A percentile compares a stretch with the other conserved stretches of the same genome.
Evolutionary conservation across 257 asterid genomes (phyloP).

Genomic region (Dorcoceras hygrometricum): DNA sequence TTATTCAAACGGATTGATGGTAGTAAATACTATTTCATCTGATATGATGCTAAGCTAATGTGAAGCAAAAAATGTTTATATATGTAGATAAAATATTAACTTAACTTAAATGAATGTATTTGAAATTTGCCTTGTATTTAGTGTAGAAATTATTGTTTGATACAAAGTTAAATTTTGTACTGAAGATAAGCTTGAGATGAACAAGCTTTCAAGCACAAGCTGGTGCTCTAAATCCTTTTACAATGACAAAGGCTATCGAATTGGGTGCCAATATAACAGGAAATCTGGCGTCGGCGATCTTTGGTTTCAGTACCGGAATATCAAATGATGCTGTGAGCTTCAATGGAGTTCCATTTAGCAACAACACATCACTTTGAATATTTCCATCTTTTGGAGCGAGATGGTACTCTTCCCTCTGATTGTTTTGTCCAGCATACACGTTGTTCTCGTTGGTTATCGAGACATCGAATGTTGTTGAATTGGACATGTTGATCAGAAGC

Average conservation of each 20-base stretch:
- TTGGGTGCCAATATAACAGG: conserved; percentile 48
- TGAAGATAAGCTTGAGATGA: too few species aligned
- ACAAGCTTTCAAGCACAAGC: conserved; percentile 52
- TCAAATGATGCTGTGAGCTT: conserved; percentile 50
- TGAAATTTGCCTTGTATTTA: too few species aligned
- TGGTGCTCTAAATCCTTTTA: conserved; percentile 63
- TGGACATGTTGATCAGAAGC: conserved; percentile 72
- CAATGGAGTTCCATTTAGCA: conserved; percentile 63
- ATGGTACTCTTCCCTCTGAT: conserved; percentile 69
- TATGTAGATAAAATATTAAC: too few species aligned
- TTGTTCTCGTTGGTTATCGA: conserved; percentile 34
- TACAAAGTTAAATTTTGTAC: too few species aligned
- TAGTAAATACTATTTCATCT: too few species aligned
- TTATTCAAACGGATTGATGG: too few species aligned
- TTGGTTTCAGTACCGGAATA: conserved; percentile 57
- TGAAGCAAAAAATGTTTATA: too few species aligned
- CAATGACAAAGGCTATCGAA: conserved; percentile 53
- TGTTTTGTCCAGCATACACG: conserved; percentile 18
- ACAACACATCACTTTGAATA: conserved; percentile 57
- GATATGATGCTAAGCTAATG: too few species aligned
- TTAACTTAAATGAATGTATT: not conserved
- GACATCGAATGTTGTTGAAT: conserved; percentile 51
- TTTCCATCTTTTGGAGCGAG: conserved; percentile 66
- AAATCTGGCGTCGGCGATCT: conserved; percentile 34
- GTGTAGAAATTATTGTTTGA: too few species aligned